Conservation (phyloP, 1,139 yeast genomes). For the Yamadazyma mexicana region DNA sequence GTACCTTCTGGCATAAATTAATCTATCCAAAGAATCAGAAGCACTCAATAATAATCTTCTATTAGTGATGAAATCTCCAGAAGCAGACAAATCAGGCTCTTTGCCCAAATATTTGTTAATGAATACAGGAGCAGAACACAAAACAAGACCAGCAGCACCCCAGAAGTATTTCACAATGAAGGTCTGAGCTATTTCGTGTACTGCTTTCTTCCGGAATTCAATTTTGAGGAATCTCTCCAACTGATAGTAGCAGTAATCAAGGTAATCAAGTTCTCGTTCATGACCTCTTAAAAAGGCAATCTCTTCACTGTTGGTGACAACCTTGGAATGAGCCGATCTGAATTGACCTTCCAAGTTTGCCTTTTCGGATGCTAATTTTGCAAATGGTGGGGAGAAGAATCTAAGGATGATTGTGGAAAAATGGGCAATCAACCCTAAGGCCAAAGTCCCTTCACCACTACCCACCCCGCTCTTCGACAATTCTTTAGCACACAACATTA, state of each 20-base stretch:
- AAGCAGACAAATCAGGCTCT: constrained; percentile 51
- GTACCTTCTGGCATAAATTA: constrained; percentile 82
- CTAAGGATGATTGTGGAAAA: constrained; percentile 72
- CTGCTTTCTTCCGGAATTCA: constrained; percentile 73
- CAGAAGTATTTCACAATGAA: constrained; percentile 89
- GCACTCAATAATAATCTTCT: constrained; percentile 82
- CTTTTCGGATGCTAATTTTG: constrained; percentile 73
- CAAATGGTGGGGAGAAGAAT: constrained; percentile 87
- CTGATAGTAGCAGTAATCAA: constrained; percentile 81
- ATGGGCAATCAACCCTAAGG: constrained; percentile 80
- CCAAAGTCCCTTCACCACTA: constrained; percentile 81
- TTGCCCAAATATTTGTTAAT: constrained; percentile 57
- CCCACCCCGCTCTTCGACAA: constrained; percentile 74
- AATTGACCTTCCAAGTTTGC: constrained; percentile 86
- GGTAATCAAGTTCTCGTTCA: constrained; percentile 69
- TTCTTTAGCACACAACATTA: constrained; percentile 80
- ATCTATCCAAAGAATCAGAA: constrained; percentile 84
- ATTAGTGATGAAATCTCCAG: constrained; percentile 86
- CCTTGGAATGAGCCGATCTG: constrained; percentile 77
- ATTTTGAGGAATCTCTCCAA: constrained; percentile 76
- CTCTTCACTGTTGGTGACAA: constrained; percentile 80
- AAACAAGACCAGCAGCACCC: constrained; percentile 91
- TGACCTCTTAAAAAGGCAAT: constrained; percentile 86
- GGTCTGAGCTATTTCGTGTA: constrained; percentile 75
- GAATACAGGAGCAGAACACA: constrained; percentile 89